Evolutionary conservation across 768 basidiomycete genomes (phyloP).

Genomic region (Termitomyces sp.): DNA sequence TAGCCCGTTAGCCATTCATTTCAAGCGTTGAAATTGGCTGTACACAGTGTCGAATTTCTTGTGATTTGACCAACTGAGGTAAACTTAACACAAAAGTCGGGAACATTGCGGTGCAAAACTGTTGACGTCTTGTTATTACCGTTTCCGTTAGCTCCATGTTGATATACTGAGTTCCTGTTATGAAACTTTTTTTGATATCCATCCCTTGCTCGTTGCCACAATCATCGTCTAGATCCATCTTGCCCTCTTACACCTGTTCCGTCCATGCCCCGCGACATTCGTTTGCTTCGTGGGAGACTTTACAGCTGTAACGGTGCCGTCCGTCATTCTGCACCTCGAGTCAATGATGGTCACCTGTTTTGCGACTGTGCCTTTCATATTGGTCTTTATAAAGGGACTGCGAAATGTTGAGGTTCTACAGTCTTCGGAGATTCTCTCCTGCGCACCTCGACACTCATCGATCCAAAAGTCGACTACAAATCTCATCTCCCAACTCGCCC

Average conservation of each 20-base stretch:
- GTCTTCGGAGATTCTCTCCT: slow-evolving; percentile 16
- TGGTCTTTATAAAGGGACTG: slow-evolving; percentile 19
- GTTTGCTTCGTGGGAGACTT: slow-evolving; percentile 20
- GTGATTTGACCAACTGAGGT: slow-evolving; percentile 18
- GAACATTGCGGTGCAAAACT: slow-evolving; percentile 10
- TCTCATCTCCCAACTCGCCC: slow-evolving; percentile 3
- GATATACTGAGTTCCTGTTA: slow-evolving; percentile 15
- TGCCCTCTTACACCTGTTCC: slow-evolving; percentile 13
- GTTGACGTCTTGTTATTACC: slow-evolving; percentile 8
- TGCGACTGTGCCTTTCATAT: slow-evolving; percentile 18
- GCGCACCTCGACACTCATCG: slow-evolving; percentile 2
- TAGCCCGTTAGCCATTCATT: background rate
- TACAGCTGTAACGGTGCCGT: slow-evolving; percentile 20
- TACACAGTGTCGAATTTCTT: slow-evolving; percentile 12
- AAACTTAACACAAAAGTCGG: slow-evolving; percentile 25
- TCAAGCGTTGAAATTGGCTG: slow-evolving; percentile 15
- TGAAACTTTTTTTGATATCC: slow-evolving; percentile 30
- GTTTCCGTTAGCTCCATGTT: slow-evolving; percentile 21
- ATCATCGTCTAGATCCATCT: slow-evolving; percentile 30
- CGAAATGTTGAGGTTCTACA: slow-evolving; percentile 25
- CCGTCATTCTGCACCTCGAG: slow-evolving; percentile 29
- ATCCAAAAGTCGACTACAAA: slow-evolving; percentile 2
- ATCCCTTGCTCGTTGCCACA: slow-evolving; percentile 31
- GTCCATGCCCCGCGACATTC: slow-evolving; percentile 18
- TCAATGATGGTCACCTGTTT: slow-evolving; percentile 31